phyloP scores from a whole-genome alignment of 805 yeast species.

The Wickerhamomyces bisporus region DNA sequence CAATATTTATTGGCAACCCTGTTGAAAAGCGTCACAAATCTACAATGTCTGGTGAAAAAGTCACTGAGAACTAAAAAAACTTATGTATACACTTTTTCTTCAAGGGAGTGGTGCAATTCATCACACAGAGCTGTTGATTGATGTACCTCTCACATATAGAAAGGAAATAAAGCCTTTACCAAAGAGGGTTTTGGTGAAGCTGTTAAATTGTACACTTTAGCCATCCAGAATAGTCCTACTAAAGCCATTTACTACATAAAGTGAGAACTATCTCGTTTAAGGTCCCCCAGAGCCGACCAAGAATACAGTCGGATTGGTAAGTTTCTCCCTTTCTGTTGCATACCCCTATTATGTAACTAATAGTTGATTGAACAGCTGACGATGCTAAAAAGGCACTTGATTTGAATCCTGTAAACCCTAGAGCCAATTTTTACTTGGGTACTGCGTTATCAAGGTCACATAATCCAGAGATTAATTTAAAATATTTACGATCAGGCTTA shows the following conservation, averaged over 20 bases:
- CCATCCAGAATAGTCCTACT: background rate
- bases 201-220: background rate
- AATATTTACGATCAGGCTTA: constrained; percentile 23
- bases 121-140: too few species aligned
- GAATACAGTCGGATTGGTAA: constrained; percentile 17
- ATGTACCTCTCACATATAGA: too few species aligned
- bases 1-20: too few species aligned
- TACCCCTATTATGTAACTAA: too few species aligned
- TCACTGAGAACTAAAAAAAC: background rate
- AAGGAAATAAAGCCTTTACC: constrained; percentile 3
- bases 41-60: background rate
- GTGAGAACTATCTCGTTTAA: constrained; percentile 1
- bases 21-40: too few species aligned
- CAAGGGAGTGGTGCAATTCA: background rate
- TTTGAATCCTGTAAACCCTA: constrained; percentile 16
- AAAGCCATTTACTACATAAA: constrained; percentile 2
- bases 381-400: constrained; percentile 24
- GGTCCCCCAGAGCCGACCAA: constrained; percentile 16
- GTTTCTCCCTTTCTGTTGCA: background rate
- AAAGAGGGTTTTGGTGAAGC: constrained; percentile 2
- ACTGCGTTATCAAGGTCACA: constrained; percentile 21
- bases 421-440: constrained; percentile 12
- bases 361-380: constrained; percentile 13
- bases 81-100: background rate
- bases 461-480: constrained; percentile 22